These are phyloP conservation scores for Stellera chamaejasme DNA, from an alignment of 345 rosid species.

Conservation along the genomic window DNA sequence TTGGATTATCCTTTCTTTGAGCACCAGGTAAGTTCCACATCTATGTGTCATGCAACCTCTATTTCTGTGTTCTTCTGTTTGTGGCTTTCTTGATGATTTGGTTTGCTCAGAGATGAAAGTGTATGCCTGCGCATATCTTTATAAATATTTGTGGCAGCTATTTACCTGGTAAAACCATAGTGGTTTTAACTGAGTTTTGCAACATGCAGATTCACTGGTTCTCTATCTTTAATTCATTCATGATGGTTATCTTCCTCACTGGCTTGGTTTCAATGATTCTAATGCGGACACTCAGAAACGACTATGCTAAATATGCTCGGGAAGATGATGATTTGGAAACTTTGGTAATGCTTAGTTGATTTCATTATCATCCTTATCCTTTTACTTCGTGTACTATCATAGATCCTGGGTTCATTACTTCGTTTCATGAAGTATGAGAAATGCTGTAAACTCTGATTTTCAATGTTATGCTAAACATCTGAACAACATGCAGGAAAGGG, in stretches of 20 bases:
- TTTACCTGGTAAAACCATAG: neutral
- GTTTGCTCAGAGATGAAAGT: neutral
- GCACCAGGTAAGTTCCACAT: slow-evolving; percentile 56
- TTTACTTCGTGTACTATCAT: slow-evolving; percentile 1
- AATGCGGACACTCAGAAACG: slow-evolving; percentile 94
- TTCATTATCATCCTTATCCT: slow-evolving; percentile 2
- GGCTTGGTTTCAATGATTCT: slow-evolving; percentile 97
- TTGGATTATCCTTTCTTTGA: slow-evolving; percentile 94
- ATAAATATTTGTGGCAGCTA: neutral
- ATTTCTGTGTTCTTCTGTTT: neutral
- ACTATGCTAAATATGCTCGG: slow-evolving; percentile 92
- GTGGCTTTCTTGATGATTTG: neutral
- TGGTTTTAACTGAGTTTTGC: slow-evolving; percentile 8
- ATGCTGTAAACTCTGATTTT: neutral
- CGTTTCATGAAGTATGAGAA: neutral
- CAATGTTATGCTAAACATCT: slow-evolving; percentile 7
- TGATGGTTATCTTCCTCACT: slow-evolving; percentile 99
- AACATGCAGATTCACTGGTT: slow-evolving; percentile 93
- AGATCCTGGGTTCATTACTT: neutral
- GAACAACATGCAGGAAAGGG: slow-evolving; percentile 65
- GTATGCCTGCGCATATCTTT: neutral
- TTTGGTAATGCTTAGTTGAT: slow-evolving; percentile 43
- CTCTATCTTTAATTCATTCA: slow-evolving; percentile 94
- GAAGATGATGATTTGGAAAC: slow-evolving; percentile 95
- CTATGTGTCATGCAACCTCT: neutral